A percentile compares a stretch with the other conserved stretches of the same genome.
phyloP scores from a whole-genome alignment of 2,329 filamentous ascomycete species.

The Pyrenophora tritici-repentis region DNA sequence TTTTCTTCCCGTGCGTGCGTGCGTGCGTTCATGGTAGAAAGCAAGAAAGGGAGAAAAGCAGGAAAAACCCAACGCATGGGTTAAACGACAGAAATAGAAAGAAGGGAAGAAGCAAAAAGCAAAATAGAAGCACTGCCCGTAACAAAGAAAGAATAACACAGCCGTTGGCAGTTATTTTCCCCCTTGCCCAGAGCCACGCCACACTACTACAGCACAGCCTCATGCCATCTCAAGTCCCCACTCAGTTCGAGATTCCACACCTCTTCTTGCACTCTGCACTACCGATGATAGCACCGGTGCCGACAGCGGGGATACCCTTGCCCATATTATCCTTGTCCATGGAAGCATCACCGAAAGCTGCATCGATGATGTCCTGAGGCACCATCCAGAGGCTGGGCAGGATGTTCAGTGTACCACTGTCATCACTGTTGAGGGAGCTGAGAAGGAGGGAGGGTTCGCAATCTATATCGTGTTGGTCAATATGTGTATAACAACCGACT shows the following conservation, averaged over 20 bases:
- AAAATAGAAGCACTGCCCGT: neutral
- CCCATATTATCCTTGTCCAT: slow-evolving; percentile 40
- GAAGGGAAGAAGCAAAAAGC: neutral
- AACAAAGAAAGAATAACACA: neutral
- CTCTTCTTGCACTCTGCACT: slow-evolving; percentile 47
- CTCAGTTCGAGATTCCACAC: slow-evolving; percentile 33
- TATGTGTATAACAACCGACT: too few relatives aligned
- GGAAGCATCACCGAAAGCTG: slow-evolving; percentile 49
- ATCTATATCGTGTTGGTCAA: slow-evolving; percentile 32
- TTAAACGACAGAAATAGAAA: neutral
- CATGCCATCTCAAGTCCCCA: neutral
- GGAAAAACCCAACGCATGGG: neutral
- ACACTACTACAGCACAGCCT: neutral
- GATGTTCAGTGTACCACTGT: slow-evolving; percentile 57
- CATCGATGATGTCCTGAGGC: slow-evolving; percentile 50
- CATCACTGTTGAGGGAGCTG: slow-evolving; percentile 56
- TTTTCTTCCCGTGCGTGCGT: neutral
- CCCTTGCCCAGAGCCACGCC: neutral
- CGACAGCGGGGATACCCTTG: slow-evolving; percentile 44
- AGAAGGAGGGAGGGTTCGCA: slow-evolving; percentile 57
- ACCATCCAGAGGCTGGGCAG: slow-evolving; percentile 51
- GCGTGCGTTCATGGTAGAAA: neutral
- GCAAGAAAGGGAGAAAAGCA: neutral
- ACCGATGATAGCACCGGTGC: slow-evolving; percentile 52
- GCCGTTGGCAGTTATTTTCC: neutral